Evolutionary conservation across 2,329 filamentous ascomycete species (phyloP), one percentile per base, ranked within the genome.

Genomic region (Alternaria solani): DNA sequence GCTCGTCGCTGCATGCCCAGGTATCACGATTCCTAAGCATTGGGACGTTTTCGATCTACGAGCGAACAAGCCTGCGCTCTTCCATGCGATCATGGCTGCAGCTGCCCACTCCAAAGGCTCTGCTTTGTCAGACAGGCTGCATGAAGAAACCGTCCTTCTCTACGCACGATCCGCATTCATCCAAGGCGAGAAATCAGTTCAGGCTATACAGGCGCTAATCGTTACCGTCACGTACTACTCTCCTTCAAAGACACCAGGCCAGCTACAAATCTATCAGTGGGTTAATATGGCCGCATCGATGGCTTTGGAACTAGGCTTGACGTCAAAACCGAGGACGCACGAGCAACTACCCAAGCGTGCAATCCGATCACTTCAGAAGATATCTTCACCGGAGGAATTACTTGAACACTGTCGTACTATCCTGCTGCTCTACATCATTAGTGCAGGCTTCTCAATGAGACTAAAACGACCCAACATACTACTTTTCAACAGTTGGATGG

Each of bases 401-500:
- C 61, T 76, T 5, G 75, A 78, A 44, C 73, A 77, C 53, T 77
- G 74, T 28, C 70, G 76, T 5, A 77, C 74, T 7, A 74, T 78
- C 11, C 43, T 78, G 4, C 53, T 70, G 3, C 55, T 77, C 7
- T 78, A 78, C 39, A 63, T 73, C 5, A 56, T 77, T 34, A 75
- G 72, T 30, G 74, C 76, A 28, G 74, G 74, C 4, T 72, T 76
- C 16, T 69, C 75, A 0, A 75, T 77, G 71, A 59, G 75, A 20
- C 34, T 78, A 20, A 71, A 75, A 57, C 64, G 74, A 11, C 75
- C 75, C 9, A 76, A 75, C 20, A 77, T 77, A 8, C 52, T 78
- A 14, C 48, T 71, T 0, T 77, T 70, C 60, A 78, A 78, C 51
- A 74, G 73, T 38, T 78, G 76, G 76, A 76, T 78, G 75, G 72